Evolutionary conservation across 2,329 filamentous ascomycete genomes (phyloP), one percentile per base, ranked within the genome.

Genomic region (Cordyceps cicadae): DNA sequence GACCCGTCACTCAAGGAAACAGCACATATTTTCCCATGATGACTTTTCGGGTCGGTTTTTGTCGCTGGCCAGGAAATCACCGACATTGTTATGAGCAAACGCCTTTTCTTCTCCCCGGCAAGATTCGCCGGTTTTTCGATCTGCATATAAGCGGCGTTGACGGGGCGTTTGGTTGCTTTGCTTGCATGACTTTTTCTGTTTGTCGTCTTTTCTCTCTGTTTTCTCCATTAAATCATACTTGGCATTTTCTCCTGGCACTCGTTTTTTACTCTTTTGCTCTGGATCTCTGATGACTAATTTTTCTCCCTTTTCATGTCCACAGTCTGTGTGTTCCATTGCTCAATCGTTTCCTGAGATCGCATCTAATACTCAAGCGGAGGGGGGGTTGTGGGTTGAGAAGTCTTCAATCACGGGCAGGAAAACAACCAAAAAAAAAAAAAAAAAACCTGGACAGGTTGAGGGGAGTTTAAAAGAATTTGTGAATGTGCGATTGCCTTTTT

Each of bases 131-230:
- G 58, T 29, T 26, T 24, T 48, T 39, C 53, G 39, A 54, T 60
- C 37, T 68, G 69, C 71, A 72, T 72, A 65, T 58, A 61, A 70
- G 64, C 57, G 71, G 71, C 68, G 71, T 73, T 70, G 60, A 57
- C 48, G 48, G 55, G 49, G 60, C 61, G 21, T 53, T 49, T 58
- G n/a, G 21, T 60, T 58, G 57, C 55, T 46, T 26, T 52, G 55
- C 59, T 61, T 43, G 39, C n/a, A 19, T 60, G n/a, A 55, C 64
- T 56, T 54, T 14, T 14, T 24, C 24, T 59, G 45, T 60, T 60
- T 37, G 24, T 62, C 46, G 5, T 53, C 39, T 61, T 56, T 48
- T 52, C 43, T 37, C 29, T n/a, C 14, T 12, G 14, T 56, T 49
- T 17, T 19, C 19, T 19, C 19, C 5, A 54, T n/a, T 8, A 52